Base-by-base conservation (phyloP, 78 protist species). In the Dictyostelium capitatum region DNA sequence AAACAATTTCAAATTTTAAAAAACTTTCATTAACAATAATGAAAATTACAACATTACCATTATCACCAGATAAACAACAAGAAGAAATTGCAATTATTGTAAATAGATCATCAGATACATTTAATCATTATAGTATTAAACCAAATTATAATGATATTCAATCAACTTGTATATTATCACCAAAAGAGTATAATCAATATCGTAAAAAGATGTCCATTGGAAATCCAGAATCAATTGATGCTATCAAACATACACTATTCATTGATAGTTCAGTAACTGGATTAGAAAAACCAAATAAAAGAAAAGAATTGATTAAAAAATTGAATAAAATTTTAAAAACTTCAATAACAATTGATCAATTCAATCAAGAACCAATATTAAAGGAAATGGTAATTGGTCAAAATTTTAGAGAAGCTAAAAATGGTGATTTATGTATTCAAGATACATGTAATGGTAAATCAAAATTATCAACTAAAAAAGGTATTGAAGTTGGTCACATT, bases 401-500 rank as follows among this genome's bases (percentile, higher is more conserved):
- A 15, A 54, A 64, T 6, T 84, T 70, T 15, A 25, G 81, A 19
- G 57, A 46, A 14, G 91, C 70, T 8, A 54, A 75, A 41, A 28
- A 30, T 19, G 94, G 94, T 10, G 89, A 78, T 25, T 47, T 30
- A 20, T 93, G 96, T 73, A 43, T 51, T 1, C 82, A 64, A 74
- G 5, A 20, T 4, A 4, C 19, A 23, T 89, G 83, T 47, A 64
- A 46, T 37, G 64, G 53, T 7, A 9, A 20, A 12, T 50, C 64
- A 77, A 2, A 37, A 10, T 30, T 83, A 14, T 23, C 20, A 19
- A 62, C 57, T 1, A 67, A 56, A 17, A 83, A 72, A 30, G 91
- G 96, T 23, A 93, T 83, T 30, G 96, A 93, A 79, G 96, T 93
- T 6, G 96, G 96, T 25, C 96, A 93, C 43, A 85, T 93, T 10